These are phyloP conservation scores for Omphalea diandra DNA, from an alignment of 441 rosid genomes.

Conservation along the genomic window DNA sequence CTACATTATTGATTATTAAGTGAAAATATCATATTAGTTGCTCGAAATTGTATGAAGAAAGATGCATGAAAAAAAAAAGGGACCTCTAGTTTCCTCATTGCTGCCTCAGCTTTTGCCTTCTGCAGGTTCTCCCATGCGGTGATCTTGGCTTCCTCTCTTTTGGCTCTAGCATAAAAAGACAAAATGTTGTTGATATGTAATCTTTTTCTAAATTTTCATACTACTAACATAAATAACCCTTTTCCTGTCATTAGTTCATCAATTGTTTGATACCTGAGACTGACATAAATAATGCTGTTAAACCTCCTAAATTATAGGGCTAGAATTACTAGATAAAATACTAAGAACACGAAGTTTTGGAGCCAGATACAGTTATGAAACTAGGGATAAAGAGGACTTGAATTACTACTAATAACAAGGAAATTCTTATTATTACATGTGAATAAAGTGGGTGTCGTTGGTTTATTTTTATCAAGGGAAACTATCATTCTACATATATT, in stretches of 20 bases:
- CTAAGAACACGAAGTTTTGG: background rate
- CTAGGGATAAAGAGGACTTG: background rate
- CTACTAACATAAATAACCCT: background rate
- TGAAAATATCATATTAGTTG: conserved; percentile 1
- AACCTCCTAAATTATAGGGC: background rate
- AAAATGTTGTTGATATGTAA: background rate
- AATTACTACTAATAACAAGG: too few relatives aligned
- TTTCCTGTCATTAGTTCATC: background rate
- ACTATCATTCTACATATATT: too few relatives aligned
- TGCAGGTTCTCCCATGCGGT: conserved; percentile 94
- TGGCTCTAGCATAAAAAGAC: conserved; percentile 44
- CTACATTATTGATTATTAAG: conserved; percentile 10
- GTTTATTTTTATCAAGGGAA: too few relatives aligned
- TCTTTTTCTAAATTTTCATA: background rate
- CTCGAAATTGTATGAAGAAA: conserved; percentile 6
- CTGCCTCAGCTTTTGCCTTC: conserved; percentile 94
- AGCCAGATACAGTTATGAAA: background rate
- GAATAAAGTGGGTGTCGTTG: too few relatives aligned
- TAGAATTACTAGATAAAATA: background rate
- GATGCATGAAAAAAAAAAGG: conserved; percentile 21
- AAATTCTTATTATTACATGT: too few relatives aligned
- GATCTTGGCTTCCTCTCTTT: conserved; percentile 86
- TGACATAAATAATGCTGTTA: background rate
- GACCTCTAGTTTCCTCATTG: conserved; percentile 88
- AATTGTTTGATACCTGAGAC: background rate